Evolutionary conservation across 345 rosid species (phyloP), one percentile per base, ranked within the genome.

Genomic region (Moricandia moricandioides): DNA sequence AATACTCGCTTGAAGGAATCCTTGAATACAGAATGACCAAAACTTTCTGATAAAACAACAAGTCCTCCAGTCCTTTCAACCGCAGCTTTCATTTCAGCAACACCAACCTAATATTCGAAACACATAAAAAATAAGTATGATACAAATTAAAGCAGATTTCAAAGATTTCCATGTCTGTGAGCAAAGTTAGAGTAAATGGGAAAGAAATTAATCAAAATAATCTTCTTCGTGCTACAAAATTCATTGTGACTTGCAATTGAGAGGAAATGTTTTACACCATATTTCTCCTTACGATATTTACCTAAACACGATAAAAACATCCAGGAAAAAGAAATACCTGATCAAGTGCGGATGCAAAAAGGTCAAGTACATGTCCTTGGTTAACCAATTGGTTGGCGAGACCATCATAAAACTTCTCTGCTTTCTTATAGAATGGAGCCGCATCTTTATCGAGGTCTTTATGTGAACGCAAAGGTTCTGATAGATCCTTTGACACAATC

Each of bases 371-470:
- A 82, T 96, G 99, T 61, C 99, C 98, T 83, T 96, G 98, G 80
- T 85, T 85, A 74, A 92, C 99, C 84, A 96, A 88, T 84, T 96
- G 99, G 82, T 88, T 96, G 4, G 98, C 91, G 45, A 96, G 87
- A 77, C 61, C 72, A 30, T 92, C 98, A 84, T 91, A 96, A 82
- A 91, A 92, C 70, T 91, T 92, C 76, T 92, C 98, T 0, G 98
- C 98, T 84, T 92, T 96, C 86, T 89, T 96, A 75, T 90, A 96
- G 76, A 79, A 96, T 0, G 99, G 97, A 77, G 93, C 98, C 18
- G 98, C 99, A 83, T 96, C 99, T 88, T 96, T 96, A 70, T 92
- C 99, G 69, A 96, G 96, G 84, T 96, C 99, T 77, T 96, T 96
- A 77, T 96, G 99, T 62, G 99, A 94, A 64, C 98, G 98, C 75